These are phyloP conservation scores for Pestalotiopsis sp. DNA, from an alignment of 2,329 filamentous ascomycete species.

Conservation along the genomic window DNA sequence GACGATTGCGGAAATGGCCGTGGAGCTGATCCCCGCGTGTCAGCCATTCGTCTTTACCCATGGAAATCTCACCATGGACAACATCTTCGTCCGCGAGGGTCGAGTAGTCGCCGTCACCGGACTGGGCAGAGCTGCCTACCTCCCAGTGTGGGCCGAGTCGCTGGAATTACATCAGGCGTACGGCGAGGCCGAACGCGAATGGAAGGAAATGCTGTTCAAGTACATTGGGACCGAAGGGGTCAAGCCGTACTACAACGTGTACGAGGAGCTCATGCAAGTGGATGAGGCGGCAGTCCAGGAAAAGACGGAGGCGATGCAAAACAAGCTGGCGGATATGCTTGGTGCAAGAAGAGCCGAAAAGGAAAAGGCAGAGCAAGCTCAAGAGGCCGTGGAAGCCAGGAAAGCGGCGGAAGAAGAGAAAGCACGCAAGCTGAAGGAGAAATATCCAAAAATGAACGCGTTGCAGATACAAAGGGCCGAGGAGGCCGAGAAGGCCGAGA, in stretches of 20 bases:
- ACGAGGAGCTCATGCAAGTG: background rate
- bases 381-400: background rate
- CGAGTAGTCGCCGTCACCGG: conserved; percentile 5
- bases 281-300: background rate
- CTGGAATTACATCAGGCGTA: background rate
- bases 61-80: conserved; percentile 27
- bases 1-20: conserved; percentile 17
- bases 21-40: conserved; percentile 25
- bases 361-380: background rate
- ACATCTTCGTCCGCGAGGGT: conserved; percentile 21
- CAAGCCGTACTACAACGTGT: background rate
- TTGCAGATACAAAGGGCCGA: too few species aligned
- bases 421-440: too few species aligned
- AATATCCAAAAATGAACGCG: too few species aligned
- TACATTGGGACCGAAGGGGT: background rate
- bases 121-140: conserved; percentile 4
- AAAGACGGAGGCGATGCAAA: background rate
- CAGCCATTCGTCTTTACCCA: conserved; percentile 28
- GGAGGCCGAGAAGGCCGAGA: too few species aligned
- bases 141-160: conserved; percentile 10
- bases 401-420: background rate
- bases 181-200: conserved; percentile 1
- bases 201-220: conserved; percentile 10
- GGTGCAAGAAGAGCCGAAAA: background rate
- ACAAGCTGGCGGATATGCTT: background rate